Evolutionary conservation across 768 basidiomycete species (phyloP).

Genomic region (Hericium rajendrae): DNA sequence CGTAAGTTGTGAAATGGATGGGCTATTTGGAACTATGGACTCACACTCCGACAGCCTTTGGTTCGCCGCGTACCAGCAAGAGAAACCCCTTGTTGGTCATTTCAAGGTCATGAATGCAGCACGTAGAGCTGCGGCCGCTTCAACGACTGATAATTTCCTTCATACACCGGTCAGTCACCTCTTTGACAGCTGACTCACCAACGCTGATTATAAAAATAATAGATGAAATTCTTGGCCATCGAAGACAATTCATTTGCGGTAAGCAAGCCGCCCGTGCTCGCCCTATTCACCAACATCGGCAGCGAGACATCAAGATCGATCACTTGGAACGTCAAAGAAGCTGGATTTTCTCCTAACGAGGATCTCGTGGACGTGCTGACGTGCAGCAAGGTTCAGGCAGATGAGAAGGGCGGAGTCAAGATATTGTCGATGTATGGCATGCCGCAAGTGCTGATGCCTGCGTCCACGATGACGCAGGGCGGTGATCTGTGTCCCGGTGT

Average conservation of each 20-base stretch:
- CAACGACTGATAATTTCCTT: constrained; percentile 31
- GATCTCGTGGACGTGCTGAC: constrained; percentile 44
- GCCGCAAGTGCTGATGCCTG: constrained; percentile 34
- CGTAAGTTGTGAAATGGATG: constrained; percentile 21
- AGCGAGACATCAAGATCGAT: constrained; percentile 20
- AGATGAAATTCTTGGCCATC: constrained; percentile 39
- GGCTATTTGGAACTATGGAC: too few relatives aligned
- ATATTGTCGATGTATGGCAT: constrained; percentile 32
- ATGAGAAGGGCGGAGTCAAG: constrained; percentile 31
- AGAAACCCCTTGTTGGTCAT: constrained; percentile 39
- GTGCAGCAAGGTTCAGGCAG: constrained; percentile 31
- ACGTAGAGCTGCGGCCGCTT: constrained; percentile 38
- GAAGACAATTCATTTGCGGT: constrained; percentile 33
- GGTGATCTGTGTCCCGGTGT: constrained; percentile 15
- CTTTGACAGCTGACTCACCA: too few relatives aligned
- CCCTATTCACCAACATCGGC: constrained; percentile 48
- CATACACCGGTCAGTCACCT: constrained; percentile 30
- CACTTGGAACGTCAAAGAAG: constrained; percentile 32
- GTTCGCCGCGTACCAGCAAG: constrained; percentile 43
- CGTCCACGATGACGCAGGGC: constrained; percentile 17
- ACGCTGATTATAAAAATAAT: neutral
- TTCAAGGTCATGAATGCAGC: constrained; percentile 41
- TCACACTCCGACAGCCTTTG: constrained; percentile 37
- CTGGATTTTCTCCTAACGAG: constrained; percentile 31
- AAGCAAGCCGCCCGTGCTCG: constrained; percentile 46